Evolutionary conservation across 768 basidiomycete species (phyloP).

Genomic region (Suillus luteus): DNA sequence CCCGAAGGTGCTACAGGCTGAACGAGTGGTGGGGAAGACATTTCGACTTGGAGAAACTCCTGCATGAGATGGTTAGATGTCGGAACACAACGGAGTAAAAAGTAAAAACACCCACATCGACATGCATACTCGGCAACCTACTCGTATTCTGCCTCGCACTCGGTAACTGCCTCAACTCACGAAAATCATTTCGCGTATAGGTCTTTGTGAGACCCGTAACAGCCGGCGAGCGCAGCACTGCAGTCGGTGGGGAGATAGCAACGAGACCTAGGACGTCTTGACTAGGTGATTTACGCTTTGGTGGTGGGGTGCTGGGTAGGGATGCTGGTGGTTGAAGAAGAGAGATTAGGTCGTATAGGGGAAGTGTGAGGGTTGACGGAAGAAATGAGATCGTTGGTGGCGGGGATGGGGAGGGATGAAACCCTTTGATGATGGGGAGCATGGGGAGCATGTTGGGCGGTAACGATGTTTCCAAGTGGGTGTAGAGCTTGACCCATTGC

Average conservation of each 20-base stretch:
- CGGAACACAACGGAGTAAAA: neutral
- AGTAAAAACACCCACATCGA: conserved; percentile 52
- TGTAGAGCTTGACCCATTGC: conserved; percentile 47
- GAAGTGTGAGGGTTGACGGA: conserved; percentile 44
- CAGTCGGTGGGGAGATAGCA: conserved; percentile 68
- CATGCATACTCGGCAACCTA: conserved; percentile 84
- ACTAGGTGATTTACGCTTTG: conserved; percentile 44
- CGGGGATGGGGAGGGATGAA: conserved; percentile 25
- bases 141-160: conserved; percentile 81
- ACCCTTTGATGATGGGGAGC: conserved; percentile 7
- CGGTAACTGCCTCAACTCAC: conserved; percentile 68
- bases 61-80: conserved; percentile 7
- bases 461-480: neutral
- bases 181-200: conserved; percentile 80
- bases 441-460: neutral
- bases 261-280: conserved; percentile 63
- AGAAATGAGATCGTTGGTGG: conserved; percentile 32
- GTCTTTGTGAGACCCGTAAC: conserved; percentile 82
- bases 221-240: conserved; percentile 68
- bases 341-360: conserved; percentile 48
- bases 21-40: conserved; percentile 33
- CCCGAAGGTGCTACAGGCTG: conserved; percentile 23
- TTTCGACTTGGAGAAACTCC: conserved; percentile 15
- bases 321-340: conserved; percentile 44
- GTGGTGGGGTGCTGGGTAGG: conserved; percentile 52